Evolutionary conservation across 495 filamentous ascomycete species (phyloP), one percentile per base, ranked within the genome.

Genomic region (Trichoderma orchidacearum): DNA sequence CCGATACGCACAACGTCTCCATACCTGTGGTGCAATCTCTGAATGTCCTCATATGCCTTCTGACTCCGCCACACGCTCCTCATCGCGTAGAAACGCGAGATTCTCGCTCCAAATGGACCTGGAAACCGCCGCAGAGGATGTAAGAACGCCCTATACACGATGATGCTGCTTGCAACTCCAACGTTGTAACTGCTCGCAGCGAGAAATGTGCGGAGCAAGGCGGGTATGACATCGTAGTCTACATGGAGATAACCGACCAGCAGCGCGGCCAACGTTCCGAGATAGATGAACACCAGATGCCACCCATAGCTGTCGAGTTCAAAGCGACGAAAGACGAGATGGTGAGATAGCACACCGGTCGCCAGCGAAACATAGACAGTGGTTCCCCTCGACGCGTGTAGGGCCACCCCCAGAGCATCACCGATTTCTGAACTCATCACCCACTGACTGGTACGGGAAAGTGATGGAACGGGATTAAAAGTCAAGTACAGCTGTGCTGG

Each of bases 41-140:
- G 67, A 2, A 72, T 21, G n/a, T 69, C 58, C 9, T 58, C 41
- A 34, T 66, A 62, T 41, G 71, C 70, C 38, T 67, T 53, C 3
- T 59, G 54, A 1, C 60, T 51, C 12, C 62, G 58, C 0, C 58
- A 31, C 3, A 55, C 35, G 31, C 63, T 48, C 8, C 50, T 32
- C 15, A 63, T 52, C 38, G 64, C 59, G 36, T 65, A 74, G 17
- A 76, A 61, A 1, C 66, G 66, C 7, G 67, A 69, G 0, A 80
- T 41, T 28, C 64, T 65, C 11, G 73, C 64, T 1, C 57, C 28
- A 13, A 68, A 52, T 1, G 75, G 75, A 0, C 77, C 77, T 6
- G 73, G 73, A 56, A 79, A 78, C 0, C 51, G 58, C 28, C 68
- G 62, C 3, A 80, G 60, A 7, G 63, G 72, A 61, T 79, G 72